Conservation (phyloP, 75 land plant species). For the Pinus albicaulis region DNA sequence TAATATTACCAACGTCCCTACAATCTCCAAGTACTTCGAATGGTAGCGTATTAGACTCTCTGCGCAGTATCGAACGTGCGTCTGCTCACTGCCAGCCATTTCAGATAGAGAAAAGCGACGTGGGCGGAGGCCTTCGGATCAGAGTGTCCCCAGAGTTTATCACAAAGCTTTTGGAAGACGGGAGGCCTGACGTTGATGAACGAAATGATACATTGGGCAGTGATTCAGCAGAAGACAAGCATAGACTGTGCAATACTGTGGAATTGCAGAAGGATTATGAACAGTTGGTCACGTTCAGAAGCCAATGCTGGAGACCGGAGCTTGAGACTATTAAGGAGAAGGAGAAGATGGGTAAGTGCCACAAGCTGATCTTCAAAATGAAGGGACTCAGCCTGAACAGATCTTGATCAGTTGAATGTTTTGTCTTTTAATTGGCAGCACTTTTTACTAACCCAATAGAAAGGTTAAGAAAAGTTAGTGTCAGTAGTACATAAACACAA, state of each 20-base stretch:
- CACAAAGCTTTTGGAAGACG: conserved; percentile 19
- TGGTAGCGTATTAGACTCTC: conserved; percentile 11
- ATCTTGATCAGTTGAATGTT: too few relatives aligned
- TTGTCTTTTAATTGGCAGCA: too few relatives aligned
- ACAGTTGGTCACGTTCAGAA: conserved; percentile 26
- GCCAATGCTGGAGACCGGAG: conserved; percentile 39
- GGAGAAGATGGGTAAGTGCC: too few relatives aligned
- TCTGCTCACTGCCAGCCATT: conserved; percentile 15
- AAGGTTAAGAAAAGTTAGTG: too few relatives aligned
- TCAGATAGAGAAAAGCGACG: conserved; percentile 31
- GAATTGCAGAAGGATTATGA: conserved; percentile 45
- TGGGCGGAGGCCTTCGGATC: not conserved
- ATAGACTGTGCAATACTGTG: conserved; percentile 36
- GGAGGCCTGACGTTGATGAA: not conserved
- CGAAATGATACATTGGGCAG: too few relatives aligned
- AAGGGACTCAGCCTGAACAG: too few relatives aligned
- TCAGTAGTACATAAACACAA: too few relatives aligned
- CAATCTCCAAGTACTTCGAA: conserved; percentile 32
- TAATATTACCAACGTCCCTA: conserved; percentile 19
- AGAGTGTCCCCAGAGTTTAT: conserved; percentile 44
- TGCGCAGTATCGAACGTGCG: not conserved
- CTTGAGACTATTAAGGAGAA: not conserved
- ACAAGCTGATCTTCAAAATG: too few relatives aligned
- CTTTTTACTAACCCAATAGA: too few relatives aligned
- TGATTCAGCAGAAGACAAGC: too few relatives aligned